Percentiles rank a stretch among this genome's conserved stretches.
Evolutionary conservation across 345 rosid genomes (phyloP).

Genomic region (Kandelia obovata): DNA sequence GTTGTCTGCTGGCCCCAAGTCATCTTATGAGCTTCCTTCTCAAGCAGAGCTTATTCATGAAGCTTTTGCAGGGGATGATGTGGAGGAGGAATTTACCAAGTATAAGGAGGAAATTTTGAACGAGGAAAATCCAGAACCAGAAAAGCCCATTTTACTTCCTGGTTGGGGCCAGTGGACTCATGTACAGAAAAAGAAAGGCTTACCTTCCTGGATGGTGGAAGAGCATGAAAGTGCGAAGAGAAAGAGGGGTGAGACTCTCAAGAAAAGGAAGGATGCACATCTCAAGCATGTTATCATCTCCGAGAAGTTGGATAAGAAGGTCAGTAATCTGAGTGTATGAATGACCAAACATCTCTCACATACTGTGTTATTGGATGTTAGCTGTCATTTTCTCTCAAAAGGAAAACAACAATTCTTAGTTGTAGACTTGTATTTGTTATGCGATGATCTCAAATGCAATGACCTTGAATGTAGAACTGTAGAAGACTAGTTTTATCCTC

Average conservation of each 20-base stretch:
- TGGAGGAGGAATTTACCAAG: constrained; percentile 70
- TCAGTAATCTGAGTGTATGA: constrained; percentile 24
- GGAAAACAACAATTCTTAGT: neutral
- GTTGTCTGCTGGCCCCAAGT: constrained; percentile 46
- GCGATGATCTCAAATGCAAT: neutral
- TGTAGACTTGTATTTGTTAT: neutral
- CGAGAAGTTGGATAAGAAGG: constrained; percentile 85
- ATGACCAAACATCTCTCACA: neutral
- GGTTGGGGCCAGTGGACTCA: constrained; percentile 96
- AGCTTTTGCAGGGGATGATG: constrained; percentile 96
- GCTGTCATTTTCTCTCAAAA: too few relatives aligned
- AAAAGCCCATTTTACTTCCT: constrained; percentile 70
- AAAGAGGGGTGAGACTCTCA: constrained; percentile 64
- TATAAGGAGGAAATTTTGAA: constrained; percentile 63
- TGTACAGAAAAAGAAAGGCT: constrained; percentile 69
- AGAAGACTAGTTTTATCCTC: neutral
- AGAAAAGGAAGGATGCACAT: constrained; percentile 79
- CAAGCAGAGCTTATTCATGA: constrained; percentile 80
- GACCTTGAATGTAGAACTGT: neutral
- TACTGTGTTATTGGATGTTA: too few relatives aligned
- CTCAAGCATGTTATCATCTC: constrained; percentile 75
- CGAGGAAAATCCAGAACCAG: constrained; percentile 76
- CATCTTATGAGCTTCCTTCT: constrained; percentile 69
- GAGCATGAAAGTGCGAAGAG: constrained; percentile 67
- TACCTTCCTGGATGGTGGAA: constrained; percentile 74